Evolutionary conservation across 148 eudicot genomes (phyloP), one percentile per base, ranked within the genome.

Genomic region (Chenopodium suecicum): DNA sequence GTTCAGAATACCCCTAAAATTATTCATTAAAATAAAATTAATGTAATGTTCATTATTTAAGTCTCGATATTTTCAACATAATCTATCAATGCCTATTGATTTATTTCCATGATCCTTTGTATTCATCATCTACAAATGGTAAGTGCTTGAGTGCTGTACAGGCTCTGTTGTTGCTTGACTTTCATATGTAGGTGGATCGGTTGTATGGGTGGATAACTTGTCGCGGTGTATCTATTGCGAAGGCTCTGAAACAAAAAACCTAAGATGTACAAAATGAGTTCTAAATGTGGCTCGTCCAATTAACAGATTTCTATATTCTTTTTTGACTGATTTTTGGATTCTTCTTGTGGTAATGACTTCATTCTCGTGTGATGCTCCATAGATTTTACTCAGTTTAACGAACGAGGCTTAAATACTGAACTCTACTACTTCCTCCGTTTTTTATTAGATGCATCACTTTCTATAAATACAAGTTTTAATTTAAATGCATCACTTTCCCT

Each of bases 381-480:
- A 94, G 98, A 86, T 93, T 80, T 92, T 48, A 91, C 97, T 7
- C 91, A 93, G 80, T 93, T 95, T 83, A 91, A 88, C 86, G 94
- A 92, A 87, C 99, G 92, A 86, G 97, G 98, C 74, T 71, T 95
- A 48, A 95, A 95, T 82, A 93, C 98, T 47, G 94, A 92, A 82
- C 88, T 95, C 62, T 95, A 95, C 82, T 48, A 0, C 10, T 8
- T 34, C 37, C 37, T 34, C 37, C 4, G 37, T 34, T 34, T 34
- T 34, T 34, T 34, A 34, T 34, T 34, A 34, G 37, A 34, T 34
- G 37, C 5, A 34, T 34, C 37, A 34, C 37, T 34, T 34, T 34
- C 37, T 34, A 34, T 34, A 34, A 34, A 34, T 34, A 34, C 37
- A 34, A 34, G 37, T 34, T 34, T 4, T 34, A 34, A 34, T 34